These are phyloP conservation scores for Hyphopichia khmerensis DNA, from an alignment of 1,139 yeast species.

Conservation along the genomic window DNA sequence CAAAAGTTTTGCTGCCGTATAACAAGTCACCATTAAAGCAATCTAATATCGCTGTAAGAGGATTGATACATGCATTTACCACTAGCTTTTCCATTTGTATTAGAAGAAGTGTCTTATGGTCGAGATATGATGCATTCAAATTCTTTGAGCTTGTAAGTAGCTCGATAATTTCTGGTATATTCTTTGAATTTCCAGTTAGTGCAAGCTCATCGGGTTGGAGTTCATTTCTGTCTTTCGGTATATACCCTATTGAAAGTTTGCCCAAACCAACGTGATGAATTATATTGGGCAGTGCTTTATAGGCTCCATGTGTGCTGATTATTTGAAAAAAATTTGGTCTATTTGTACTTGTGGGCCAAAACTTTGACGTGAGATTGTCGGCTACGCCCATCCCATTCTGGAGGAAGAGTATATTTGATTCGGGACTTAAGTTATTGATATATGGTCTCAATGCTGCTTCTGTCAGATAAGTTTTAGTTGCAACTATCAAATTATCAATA, in stretches of 20 bases:
- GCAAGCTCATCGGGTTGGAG: constrained; percentile 10
- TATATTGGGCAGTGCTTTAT: constrained; percentile 39
- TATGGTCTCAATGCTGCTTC: constrained; percentile 47
- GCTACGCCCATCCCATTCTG: constrained; percentile 79
- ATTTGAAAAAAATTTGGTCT: constrained; percentile 70
- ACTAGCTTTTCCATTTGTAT: constrained; percentile 75
- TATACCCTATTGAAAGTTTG: constrained; percentile 42
- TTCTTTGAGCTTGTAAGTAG: constrained; percentile 26
- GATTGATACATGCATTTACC: constrained; percentile 73
- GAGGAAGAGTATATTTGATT: constrained; percentile 61
- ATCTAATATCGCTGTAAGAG: constrained; percentile 66
- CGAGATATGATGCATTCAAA: constrained; percentile 45
- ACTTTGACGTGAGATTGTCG: constrained; percentile 46
- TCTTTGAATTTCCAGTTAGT: constrained; percentile 9
- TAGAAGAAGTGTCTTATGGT: constrained; percentile 55
- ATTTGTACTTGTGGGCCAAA: constrained; percentile 50
- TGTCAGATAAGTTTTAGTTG: constrained; percentile 65
- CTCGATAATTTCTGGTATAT: constrained; percentile 30
- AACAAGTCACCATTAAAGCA: constrained; percentile 72
- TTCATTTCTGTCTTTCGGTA: constrained; percentile 10
- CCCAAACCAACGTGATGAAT: constrained; percentile 73
- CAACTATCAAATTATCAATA: constrained; percentile 55
- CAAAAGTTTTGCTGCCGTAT: constrained; percentile 27
- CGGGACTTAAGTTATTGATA: constrained; percentile 32
- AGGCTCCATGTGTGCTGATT: constrained; percentile 81